phyloP scores from a whole-genome alignment of 768 basidiomycete species.

The Hydnomerulius pinastri region DNA sequence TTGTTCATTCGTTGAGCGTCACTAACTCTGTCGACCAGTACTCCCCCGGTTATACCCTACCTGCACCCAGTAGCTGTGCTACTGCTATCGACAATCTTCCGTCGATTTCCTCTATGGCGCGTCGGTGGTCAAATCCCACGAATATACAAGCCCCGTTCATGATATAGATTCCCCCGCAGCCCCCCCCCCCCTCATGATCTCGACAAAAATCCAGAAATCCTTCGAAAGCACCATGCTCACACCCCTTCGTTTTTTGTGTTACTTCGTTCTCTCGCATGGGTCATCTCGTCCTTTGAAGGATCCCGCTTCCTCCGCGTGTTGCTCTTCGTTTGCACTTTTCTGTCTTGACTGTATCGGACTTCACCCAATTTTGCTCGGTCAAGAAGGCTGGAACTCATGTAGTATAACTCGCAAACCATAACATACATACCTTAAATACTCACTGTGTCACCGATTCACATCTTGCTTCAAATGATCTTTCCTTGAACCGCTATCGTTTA shows the following conservation, averaged over 20 bases:
- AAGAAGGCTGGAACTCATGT: slow-evolving; percentile 35
- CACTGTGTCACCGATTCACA: slow-evolving; percentile 10
- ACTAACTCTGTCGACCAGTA: slow-evolving; percentile 21
- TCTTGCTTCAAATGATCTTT: slow-evolving; percentile 21
- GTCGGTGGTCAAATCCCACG: slow-evolving; percentile 38
- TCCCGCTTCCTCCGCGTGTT: slow-evolving; percentile 17
- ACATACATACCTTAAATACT: slow-evolving; percentile 26
- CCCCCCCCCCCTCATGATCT: not conserved
- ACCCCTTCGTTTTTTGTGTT: slow-evolving; percentile 1
- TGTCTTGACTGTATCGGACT: slow-evolving; percentile 34
- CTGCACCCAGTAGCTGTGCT: slow-evolving; percentile 28
- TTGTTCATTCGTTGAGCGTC: not conserved
- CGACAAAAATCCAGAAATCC: not conserved
- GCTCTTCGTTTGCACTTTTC: slow-evolving; percentile 25
- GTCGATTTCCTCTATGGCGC: slow-evolving; percentile 36
- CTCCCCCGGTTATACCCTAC: slow-evolving; percentile 23
- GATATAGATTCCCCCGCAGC: slow-evolving; percentile 27
- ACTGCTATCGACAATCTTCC: slow-evolving; percentile 35
- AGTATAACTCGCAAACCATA: slow-evolving; percentile 28
- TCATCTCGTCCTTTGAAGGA: not conserved
- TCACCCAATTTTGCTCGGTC: slow-evolving; percentile 25
- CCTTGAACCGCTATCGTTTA: slow-evolving; percentile 5
- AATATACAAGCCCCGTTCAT: slow-evolving; percentile 35
- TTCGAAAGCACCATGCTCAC: not conserved
- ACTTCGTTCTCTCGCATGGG: slow-evolving; percentile 11